These are phyloP conservation scores for Westerdykella ornata DNA, from an alignment of 2,329 filamentous ascomycete genomes.

Conservation along the genomic window DNA sequence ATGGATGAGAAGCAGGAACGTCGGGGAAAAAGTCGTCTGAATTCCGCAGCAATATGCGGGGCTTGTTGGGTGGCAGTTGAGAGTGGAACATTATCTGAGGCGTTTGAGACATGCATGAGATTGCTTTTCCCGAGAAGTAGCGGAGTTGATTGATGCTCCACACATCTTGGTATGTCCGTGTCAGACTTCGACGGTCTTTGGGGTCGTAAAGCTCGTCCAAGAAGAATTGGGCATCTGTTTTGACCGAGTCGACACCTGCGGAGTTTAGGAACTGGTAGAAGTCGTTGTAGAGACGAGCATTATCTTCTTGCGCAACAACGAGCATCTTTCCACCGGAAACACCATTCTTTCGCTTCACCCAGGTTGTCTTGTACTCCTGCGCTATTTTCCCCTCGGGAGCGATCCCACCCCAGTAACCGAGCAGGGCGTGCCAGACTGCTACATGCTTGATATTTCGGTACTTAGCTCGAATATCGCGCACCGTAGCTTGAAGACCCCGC, in stretches of 20 bases:
- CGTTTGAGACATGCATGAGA: conserved; percentile 91
- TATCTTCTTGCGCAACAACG: conserved; percentile 67
- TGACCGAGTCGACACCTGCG: conserved; percentile 76
- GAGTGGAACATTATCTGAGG: conserved; percentile 82
- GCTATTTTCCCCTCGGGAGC: conserved; percentile 67
- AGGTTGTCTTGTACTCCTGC: conserved; percentile 66
- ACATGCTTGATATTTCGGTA: conserved; percentile 73
- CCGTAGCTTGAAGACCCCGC: conserved; percentile 64
- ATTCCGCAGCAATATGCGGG: conserved; percentile 70
- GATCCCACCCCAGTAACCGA: conserved; percentile 65
- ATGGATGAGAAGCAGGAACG: conserved; percentile 72
- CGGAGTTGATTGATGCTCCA: conserved; percentile 74
- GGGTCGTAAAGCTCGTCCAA: conserved; percentile 68
- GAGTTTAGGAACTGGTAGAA: conserved; percentile 77
- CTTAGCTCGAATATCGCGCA: conserved; percentile 60
- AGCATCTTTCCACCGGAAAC: conserved; percentile 61
- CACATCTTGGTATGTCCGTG: conserved; percentile 71
- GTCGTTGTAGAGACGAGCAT: conserved; percentile 73
- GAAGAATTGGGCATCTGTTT: conserved; percentile 89
- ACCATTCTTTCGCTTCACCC: conserved; percentile 50
- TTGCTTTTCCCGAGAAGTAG: conserved; percentile 69
- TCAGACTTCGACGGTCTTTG: conserved; percentile 63
- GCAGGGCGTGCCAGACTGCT: conserved; percentile 87
- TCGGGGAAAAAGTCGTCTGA: conserved; percentile 90
- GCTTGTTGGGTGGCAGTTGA: conserved; percentile 69